Evolutionary conservation across 2,329 filamentous ascomycete species (phyloP).

Genomic region (Neonectria magnoliae): DNA sequence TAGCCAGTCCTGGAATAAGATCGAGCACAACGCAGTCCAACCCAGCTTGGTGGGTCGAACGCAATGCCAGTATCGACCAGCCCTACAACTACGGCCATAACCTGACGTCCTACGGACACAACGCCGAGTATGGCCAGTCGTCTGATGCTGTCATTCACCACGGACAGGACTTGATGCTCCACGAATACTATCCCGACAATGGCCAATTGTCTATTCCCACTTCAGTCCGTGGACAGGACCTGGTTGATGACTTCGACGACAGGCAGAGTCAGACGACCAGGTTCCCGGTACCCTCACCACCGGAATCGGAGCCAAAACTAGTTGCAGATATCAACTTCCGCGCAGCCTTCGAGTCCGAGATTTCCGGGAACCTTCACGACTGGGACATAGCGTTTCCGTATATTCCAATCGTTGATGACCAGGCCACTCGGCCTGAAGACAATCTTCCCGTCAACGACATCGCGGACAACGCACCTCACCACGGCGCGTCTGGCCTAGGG

Average conservation of each 20-base stretch:
- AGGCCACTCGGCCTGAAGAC: not conserved
- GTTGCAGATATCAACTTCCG: not conserved
- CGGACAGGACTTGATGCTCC: not conserved
- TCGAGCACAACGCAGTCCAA: too few relatives aligned
- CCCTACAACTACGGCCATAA: too few relatives aligned
- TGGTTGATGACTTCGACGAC: not conserved
- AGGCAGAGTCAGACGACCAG: not conserved
- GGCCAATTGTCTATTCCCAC: not conserved
- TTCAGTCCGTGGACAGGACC: not conserved
- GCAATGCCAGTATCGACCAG: not conserved
- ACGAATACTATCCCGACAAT: not conserved
- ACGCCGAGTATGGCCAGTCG: not conserved
- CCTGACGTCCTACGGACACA: not conserved
- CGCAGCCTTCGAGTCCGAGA: not conserved
- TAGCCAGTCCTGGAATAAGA: too few relatives aligned
- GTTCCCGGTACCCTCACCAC: not conserved
- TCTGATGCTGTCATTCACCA: not conserved
- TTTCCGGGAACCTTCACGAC: not conserved
- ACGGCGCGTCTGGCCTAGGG: not conserved
- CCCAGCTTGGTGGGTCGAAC: not conserved
- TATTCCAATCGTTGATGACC: not conserved
- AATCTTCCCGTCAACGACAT: not conserved
- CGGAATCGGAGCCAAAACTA: not conserved
- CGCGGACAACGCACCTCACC: not conserved
- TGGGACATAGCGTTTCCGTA: too few relatives aligned